Evolutionary conservation across 331 rosid genomes (phyloP), one percentile per base, ranked within the genome.

Genomic region (Cydonia oblonga): DNA sequence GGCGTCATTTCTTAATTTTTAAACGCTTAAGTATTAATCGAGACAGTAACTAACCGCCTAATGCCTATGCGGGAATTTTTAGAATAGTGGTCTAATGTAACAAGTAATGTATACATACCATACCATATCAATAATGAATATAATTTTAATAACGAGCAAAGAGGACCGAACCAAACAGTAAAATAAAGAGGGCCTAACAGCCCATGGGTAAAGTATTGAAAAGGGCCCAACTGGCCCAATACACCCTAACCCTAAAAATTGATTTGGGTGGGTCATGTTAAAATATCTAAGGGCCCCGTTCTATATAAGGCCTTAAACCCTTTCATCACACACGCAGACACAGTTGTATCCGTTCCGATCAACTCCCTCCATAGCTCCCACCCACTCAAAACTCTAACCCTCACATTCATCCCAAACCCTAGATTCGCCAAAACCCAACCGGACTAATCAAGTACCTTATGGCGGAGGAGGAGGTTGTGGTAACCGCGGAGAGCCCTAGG

Each of bases 391-490:
- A 19, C 53, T 13, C 46, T 4, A 32, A 58, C 35, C 2, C 73
- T n/a, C 14, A 28, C 26, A 62, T 60, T 71, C 57, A 33, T 56
- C 64, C 42, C 38, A 65, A 80, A 30, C 73, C 83, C 84, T 75
- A 79, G 75, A 79, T 73, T 79, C 60, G 14, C 46, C 64, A 16
- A 49, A 2, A 2, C 54, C 20, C 20, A 38, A 49, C 20, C 54
- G 20, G 9, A 19, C 54, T 49, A 49, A 49, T 2, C 3, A 6
- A 49, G 54, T 49, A 20, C 20, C 8, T 0, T 16, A 95, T 95
- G 99, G 93, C 97, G 26, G 97, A 91, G 82, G 93, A 91, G 80
- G 87, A 86, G 77, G 87, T 81, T 26, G 73, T 66, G 40, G 86
- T 68, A 10, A 80, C 81, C 8, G 81, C 76, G 19, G 79, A 77